Base-by-base conservation (phyloP, 345 rosid genomes). In the Psidium friedrichsthalianum region DNA sequence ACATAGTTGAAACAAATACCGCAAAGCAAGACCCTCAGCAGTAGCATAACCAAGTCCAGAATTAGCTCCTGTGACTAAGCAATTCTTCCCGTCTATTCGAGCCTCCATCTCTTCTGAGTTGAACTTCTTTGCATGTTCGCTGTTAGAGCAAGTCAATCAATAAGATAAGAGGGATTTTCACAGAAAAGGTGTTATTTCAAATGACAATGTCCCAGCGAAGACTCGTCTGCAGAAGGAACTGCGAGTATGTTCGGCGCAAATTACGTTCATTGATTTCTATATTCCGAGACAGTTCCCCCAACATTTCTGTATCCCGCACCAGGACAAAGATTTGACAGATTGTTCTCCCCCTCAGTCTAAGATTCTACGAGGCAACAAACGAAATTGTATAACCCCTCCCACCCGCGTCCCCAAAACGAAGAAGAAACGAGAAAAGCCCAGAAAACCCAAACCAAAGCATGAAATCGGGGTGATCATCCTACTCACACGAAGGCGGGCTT, bases 11-110 rank as follows among this genome's bases (percentile, higher is more conserved):
- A 87, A 80, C 87, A 84, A 56, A 52, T 85, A 95, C 99, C 97
- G 93, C n/a, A 97, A 92, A 89, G 99, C 99, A 89, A 95, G 95
- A 76, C 94, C 97, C 92, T 97, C 95, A 29, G 98, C 96, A 29
- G 98, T 88, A 11, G 99, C 95, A 89, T 86, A 97, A 85, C 99
- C 99, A 87, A 95, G 91, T 84, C 98, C 99, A 36, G 99, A 92
- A 88, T 95, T 97, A 9, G 97, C 99, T 84, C 99, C 98, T 5
- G 99, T 97, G n/a, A 95, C 98, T 13, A 97, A 85, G 89, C 97
- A 95, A 82, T 93, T 94, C 90, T 93, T 92, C 84, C 98, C 98
- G 11, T 94, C 93, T 0, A 94, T 91, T 56, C 83, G 86, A 44
- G 82, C 81, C 85, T 95, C 90, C 93, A 92, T 92, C 85, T 97